phyloP scores from a whole-genome alignment of 768 basidiomycete genomes.

The Pilatotrama ljubarskyi region DNA sequence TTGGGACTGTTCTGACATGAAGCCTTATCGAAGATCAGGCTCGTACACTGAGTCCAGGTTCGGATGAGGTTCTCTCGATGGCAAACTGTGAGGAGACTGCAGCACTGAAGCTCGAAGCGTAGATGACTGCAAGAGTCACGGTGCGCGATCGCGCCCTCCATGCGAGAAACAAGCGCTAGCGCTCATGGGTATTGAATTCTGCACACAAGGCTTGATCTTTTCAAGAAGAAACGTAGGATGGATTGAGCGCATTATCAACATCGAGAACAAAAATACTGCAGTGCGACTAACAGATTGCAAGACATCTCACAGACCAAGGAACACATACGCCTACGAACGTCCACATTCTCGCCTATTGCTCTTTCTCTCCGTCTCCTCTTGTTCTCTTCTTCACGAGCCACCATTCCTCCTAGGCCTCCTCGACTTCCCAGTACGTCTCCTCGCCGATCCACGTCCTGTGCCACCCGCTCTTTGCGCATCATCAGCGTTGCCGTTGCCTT shows the following conservation, averaged over 20 bases:
- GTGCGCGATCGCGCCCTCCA: too few species aligned
- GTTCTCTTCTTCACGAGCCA: neutral
- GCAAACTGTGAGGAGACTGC: too few species aligned
- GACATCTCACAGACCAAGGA: neutral
- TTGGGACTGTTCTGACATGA: too few species aligned
- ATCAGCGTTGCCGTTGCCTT: slow-evolving; percentile 4
- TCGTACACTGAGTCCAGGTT: too few species aligned
- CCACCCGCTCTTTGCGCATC: slow-evolving; percentile 1
- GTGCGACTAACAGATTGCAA: slow-evolving; percentile 11
- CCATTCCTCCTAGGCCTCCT: slow-evolving; percentile 10
- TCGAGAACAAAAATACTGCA: slow-evolving; percentile 10
- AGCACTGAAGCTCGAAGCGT: too few species aligned
- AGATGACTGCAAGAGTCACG: too few species aligned
- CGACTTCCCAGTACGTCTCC: slow-evolving; percentile 10
- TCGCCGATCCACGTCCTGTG: neutral
- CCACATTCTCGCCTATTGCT: neutral
- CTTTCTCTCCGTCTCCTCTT: too few species aligned
- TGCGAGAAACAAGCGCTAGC: too few species aligned
- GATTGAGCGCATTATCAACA: neutral
- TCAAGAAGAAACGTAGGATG: neutral
- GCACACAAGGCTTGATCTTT: too few species aligned
- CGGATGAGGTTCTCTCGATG: too few species aligned
- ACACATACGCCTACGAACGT: neutral
- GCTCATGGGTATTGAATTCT: too few species aligned
- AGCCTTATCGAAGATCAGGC: too few species aligned